Percentiles rank a stretch among this genome's conserved stretches.
Conservation (phyloP, 2,329 filamentous ascomycete species). For the Shiraia bambusicola region DNA sequence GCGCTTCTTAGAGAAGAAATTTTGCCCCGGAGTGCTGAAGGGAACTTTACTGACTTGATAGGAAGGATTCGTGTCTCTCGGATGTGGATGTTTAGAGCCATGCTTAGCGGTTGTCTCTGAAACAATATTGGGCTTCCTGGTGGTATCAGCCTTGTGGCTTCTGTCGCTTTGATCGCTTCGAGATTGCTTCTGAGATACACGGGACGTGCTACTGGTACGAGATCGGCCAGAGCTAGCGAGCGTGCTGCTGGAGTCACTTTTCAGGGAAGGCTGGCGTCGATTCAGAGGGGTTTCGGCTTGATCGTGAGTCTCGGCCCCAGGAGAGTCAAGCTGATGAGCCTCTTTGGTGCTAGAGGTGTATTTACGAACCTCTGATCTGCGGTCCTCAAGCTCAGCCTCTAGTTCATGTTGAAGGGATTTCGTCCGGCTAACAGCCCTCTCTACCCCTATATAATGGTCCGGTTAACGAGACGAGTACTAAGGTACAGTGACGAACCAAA, state of each 20-base stretch:
- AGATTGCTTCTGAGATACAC: slow-evolving; percentile 30
- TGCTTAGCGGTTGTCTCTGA: slow-evolving; percentile 38
- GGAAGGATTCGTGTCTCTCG: slow-evolving; percentile 35
- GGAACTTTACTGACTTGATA: slow-evolving; percentile 35
- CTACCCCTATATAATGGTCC: slow-evolving; percentile 33
- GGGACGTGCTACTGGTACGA: slow-evolving; percentile 14
- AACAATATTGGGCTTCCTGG: slow-evolving; percentile 37
- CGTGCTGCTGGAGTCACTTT: slow-evolving; percentile 4
- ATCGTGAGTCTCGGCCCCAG: slow-evolving; percentile 43
- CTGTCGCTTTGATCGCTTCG: slow-evolving; percentile 34
- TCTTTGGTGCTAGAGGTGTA: slow-evolving; percentile 43
- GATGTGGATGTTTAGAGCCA: slow-evolving; percentile 33
- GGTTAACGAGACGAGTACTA: too few species aligned
- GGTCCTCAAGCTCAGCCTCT: slow-evolving; percentile 31
- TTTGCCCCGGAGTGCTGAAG: slow-evolving; percentile 33
- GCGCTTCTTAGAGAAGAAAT: slow-evolving; percentile 7
- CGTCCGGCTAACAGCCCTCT: slow-evolving; percentile 27
- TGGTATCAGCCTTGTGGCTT: slow-evolving; percentile 29
- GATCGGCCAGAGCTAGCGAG: slow-evolving; percentile 5
- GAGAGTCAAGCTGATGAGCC: slow-evolving; percentile 45
- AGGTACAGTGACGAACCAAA: too few species aligned
- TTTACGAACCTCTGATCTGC: slow-evolving; percentile 36
- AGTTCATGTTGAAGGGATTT: slow-evolving; percentile 33
- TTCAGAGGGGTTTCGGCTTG: slow-evolving; percentile 38
- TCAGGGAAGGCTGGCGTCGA: slow-evolving; percentile 23